phyloP scores from a whole-genome alignment of 2,329 filamentous ascomycete genomes.

The Fusarium subtropicale region DNA sequence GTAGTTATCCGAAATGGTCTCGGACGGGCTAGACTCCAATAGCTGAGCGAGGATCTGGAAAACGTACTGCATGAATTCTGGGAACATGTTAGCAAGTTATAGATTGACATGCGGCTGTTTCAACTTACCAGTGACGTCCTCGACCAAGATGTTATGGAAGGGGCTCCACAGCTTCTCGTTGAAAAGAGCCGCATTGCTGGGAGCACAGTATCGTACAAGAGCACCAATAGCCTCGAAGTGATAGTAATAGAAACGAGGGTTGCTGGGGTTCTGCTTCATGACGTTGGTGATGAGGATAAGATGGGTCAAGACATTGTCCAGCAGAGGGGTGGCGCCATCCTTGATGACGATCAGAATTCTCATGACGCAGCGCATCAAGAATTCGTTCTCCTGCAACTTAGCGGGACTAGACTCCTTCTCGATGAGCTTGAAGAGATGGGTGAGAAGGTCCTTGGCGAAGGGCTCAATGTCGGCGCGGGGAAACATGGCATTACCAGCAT shows the following conservation, averaged over 20 bases:
- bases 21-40: conserved; percentile 84
- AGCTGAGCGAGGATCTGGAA: conserved; percentile 95
- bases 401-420: conserved; percentile 85
- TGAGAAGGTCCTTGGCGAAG: conserved; percentile 85
- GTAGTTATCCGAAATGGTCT: conserved; percentile 84
- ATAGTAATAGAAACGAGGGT: conserved; percentile 98
- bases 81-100: conserved; percentile 47
- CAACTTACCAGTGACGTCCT: conserved; percentile 79
- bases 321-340: conserved; percentile 78
- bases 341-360: conserved; percentile 93
- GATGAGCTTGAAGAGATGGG: conserved; percentile 91
- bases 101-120: not conserved
- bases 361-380: conserved; percentile 99
- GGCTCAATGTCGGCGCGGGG: conserved; percentile 81
- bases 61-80: conserved; percentile 95
- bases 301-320: conserved; percentile 83
- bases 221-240: conserved; percentile 96
- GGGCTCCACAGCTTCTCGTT: conserved; percentile 85
- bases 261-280: conserved; percentile 95
- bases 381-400: conserved; percentile 99
- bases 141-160: conserved; percentile 81
- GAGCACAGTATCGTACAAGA: conserved; percentile 77
- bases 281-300: conserved; percentile 90
- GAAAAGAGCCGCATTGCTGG: conserved; percentile 75
- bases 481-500: conserved; percentile 81